A percentile compares a stretch with the other conserved stretches of the same genome.
Conservation (phyloP, 441 rosid genomes). For the Mallotus japonicus region DNA sequence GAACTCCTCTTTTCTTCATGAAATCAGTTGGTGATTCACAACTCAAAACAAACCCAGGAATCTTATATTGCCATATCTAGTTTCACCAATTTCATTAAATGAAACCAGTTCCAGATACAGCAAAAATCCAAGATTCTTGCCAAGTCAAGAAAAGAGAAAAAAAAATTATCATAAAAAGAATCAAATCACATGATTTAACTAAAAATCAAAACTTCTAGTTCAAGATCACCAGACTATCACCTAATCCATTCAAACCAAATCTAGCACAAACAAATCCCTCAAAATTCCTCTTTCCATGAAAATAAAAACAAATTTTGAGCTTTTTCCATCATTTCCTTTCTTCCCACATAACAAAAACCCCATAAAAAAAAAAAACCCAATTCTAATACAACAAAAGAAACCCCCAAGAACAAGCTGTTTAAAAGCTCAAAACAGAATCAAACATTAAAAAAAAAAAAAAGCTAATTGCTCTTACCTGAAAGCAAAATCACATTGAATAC, state of each 20-base stretch:
- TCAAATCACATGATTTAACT: constrained; percentile 1
- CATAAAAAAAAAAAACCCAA: not conserved
- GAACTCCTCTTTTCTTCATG: not conserved
- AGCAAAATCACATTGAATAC: not conserved
- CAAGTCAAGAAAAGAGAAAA: not conserved
- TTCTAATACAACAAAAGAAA: not conserved
- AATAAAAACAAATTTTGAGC: not conserved
- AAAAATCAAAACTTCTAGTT: constrained; percentile 15
- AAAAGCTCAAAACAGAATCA: constrained; percentile 10
- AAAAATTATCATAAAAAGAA: not conserved
- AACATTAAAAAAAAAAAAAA: not conserved
- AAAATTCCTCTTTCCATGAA: not conserved
- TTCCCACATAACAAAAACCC: constrained; percentile 15
- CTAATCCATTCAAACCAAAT: constrained; percentile 5
- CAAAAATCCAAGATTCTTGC: not conserved
- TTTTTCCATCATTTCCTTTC: constrained; percentile 7
- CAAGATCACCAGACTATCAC: not conserved
- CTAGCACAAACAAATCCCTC: constrained; percentile 9
- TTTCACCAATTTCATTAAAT: not conserved
- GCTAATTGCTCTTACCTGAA: constrained; percentile 31
- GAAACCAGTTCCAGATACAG: not conserved
- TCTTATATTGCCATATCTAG: not conserved
- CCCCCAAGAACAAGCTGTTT: not conserved
- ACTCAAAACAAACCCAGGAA: not conserved
- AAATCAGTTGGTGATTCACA: not conserved